phyloP scores from a whole-genome alignment of 2,329 filamentous ascomycete species.

The Ophiostoma perfectum region DNA sequence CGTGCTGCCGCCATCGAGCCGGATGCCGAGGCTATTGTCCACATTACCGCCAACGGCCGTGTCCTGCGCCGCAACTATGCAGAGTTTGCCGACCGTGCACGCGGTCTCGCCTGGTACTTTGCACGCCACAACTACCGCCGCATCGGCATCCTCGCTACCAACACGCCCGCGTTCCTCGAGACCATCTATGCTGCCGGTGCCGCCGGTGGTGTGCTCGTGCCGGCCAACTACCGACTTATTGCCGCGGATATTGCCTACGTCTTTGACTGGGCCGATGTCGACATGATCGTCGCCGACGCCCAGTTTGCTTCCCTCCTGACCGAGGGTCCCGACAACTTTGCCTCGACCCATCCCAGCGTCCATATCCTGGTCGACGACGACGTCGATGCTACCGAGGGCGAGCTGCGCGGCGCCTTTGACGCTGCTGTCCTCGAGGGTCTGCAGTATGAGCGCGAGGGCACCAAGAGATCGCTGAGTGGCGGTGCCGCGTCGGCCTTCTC shows the following conservation, averaged over 20 bases:
- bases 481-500: not conserved
- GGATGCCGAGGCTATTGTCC: slow-evolving; percentile 75
- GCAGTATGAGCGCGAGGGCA: slow-evolving; percentile 52
- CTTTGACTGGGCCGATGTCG: slow-evolving; percentile 79
- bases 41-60: slow-evolving; percentile 72
- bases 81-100: slow-evolving; percentile 77
- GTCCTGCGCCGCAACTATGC: slow-evolving; percentile 70
- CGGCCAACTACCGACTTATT: slow-evolving; percentile 61
- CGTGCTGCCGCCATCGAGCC: slow-evolving; percentile 86
- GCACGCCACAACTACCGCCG: slow-evolving; percentile 66
- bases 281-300: slow-evolving; percentile 77
- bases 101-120: slow-evolving; percentile 83
- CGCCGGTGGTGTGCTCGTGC: slow-evolving; percentile 71
- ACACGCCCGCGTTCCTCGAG: slow-evolving; percentile 92
- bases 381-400: slow-evolving; percentile 68
- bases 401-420: slow-evolving; percentile 74
- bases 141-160: slow-evolving; percentile 82
- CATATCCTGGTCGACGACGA: slow-evolving; percentile 75
- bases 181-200: slow-evolving; percentile 81
- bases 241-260: slow-evolving; percentile 85
- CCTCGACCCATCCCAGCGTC: slow-evolving; percentile 54
- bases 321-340: slow-evolving; percentile 48
- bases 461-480: not conserved
- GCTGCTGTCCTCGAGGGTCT: slow-evolving; percentile 77
- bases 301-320: slow-evolving; percentile 67